Evolutionary conservation across 345 rosid species (phyloP).

Genomic region (Populus tremula): DNA sequence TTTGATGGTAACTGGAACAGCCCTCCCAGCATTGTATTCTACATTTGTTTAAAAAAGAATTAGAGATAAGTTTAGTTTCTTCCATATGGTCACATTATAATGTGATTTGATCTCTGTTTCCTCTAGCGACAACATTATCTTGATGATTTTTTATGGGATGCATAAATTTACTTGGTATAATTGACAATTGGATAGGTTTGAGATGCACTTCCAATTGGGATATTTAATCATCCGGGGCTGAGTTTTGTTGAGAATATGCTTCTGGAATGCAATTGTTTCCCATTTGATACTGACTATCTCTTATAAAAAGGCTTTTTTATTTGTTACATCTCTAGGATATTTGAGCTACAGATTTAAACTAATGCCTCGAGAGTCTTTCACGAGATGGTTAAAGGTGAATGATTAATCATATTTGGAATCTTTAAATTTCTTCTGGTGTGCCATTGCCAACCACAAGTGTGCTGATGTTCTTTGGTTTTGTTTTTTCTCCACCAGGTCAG

Average conservation of each 20-base stretch:
- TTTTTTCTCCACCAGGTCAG: conserved; percentile 46
- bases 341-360: conserved; percentile 67
- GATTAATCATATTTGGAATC: conserved; percentile 2
- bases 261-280: background rate
- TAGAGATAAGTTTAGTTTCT: no score
- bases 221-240: background rate
- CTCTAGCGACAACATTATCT: background rate
- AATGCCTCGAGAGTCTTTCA: conserved; percentile 46
- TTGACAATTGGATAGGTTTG: background rate
- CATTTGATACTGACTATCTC: background rate
- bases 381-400: conserved; percentile 54
- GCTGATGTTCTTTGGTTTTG: background rate
- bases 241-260: no score
- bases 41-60: no score
- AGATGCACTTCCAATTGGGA: background rate
- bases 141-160: background rate
- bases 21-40: no score
- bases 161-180: background rate
- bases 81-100: no score
- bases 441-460: conserved; percentile 3
- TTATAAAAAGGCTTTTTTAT: background rate
- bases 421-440: background rate
- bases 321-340: conserved; percentile 39
- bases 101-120: background rate
- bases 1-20: no score